Evolutionary conservation across 495 filamentous ascomycete species (phyloP).

Genomic region (Podospora tetraspora): DNA sequence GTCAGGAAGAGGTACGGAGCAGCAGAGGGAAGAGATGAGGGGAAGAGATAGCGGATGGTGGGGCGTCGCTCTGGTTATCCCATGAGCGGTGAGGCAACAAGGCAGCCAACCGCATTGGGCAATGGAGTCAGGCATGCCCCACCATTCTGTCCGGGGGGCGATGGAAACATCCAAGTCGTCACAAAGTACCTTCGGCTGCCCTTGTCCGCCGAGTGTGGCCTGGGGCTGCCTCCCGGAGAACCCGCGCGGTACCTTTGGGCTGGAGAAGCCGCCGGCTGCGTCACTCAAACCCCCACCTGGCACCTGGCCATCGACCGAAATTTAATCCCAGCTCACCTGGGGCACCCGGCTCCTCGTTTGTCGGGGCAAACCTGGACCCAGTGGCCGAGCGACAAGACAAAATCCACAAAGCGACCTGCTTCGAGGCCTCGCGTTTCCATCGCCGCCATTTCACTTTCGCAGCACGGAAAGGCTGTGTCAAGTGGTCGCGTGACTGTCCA

Average conservation of each 20-base stretch:
- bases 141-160: slow-evolving; percentile 6
- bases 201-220: background rate
- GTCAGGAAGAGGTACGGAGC: slow-evolving; percentile 1
- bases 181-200: background rate
- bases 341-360: background rate
- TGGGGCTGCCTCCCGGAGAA: slow-evolving; percentile 1
- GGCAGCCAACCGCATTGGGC: slow-evolving; percentile 18
- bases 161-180: background rate
- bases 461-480: background rate
- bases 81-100: slow-evolving; percentile 21
- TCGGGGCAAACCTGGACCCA: background rate
- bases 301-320: background rate
- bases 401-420: too few species aligned
- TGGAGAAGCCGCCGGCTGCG: background rate
- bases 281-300: background rate
- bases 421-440: background rate
- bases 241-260: background rate
- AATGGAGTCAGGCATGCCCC: background rate
- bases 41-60: slow-evolving; percentile 27
- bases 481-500: background rate
- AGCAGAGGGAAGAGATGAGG: slow-evolving; percentile 19
- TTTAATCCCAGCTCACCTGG: background rate
- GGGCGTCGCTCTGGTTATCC: slow-evolving; percentile 11
- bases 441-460: background rate
- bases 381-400: background rate